phyloP scores from a whole-genome alignment of 192 early-diverging fungal genomes.

The Podila minutissima region DNA sequence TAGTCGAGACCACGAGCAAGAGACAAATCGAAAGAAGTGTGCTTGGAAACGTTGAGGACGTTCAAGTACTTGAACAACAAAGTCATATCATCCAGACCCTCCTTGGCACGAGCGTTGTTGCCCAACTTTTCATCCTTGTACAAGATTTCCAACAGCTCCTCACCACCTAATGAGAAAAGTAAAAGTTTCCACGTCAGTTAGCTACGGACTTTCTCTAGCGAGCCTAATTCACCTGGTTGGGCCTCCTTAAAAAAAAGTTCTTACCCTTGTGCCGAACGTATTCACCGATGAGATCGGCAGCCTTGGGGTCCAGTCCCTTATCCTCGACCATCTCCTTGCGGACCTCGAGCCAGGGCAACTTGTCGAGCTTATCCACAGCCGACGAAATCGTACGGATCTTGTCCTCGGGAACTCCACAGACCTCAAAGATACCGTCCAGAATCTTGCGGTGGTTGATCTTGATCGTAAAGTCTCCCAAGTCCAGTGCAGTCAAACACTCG shows the following conservation, averaged over 20 bases:
- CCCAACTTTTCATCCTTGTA: conserved; percentile 70
- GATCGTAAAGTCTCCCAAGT: conserved; percentile 89
- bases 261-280: conserved; percentile 84
- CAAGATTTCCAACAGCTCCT: conserved; percentile 82
- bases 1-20: conserved; percentile 98
- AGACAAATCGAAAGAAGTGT: conserved; percentile 92
- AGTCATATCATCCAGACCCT: conserved; percentile 88
- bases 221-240: no score
- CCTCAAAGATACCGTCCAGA: conserved; percentile 96
- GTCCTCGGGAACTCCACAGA: conserved; percentile 91
- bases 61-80: conserved; percentile 86
- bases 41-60: conserved; percentile 75
- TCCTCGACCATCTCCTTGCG: conserved; percentile 93
- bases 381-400: conserved; percentile 94
- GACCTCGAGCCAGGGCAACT: conserved; percentile 95
- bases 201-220: no score
- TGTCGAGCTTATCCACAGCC: conserved; percentile 98
- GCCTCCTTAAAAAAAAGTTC: not conserved
- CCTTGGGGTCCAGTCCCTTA: conserved; percentile 81
- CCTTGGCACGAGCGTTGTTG: conserved; percentile 72
- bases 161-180: conserved; percentile 60
- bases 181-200: not conserved
- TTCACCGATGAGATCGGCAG: conserved; percentile 93
- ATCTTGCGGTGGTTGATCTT: conserved; percentile 99
- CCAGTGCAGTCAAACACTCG: conserved; percentile 83